phyloP scores from a whole-genome alignment of 495 filamentous ascomycete genomes.

The Aspergillus affinis region DNA sequence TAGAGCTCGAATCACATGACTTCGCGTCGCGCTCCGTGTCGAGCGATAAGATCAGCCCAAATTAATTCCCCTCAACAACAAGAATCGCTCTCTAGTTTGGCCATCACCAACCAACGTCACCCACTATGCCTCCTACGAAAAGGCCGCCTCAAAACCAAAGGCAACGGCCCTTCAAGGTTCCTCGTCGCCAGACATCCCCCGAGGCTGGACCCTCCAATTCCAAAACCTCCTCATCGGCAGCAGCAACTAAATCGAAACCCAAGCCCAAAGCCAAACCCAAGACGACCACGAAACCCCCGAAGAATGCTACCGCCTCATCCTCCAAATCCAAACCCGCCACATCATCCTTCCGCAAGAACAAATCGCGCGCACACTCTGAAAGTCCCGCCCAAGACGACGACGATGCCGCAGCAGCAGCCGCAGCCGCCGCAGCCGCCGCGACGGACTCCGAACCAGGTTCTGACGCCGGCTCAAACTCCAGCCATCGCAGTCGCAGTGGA shows the following conservation, averaged over 20 bases:
- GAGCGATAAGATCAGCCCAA: background rate
- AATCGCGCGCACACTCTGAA: background rate
- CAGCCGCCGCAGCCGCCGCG: slow-evolving; percentile 6
- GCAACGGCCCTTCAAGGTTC: slow-evolving; percentile 13
- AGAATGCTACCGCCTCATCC: slow-evolving; percentile 1
- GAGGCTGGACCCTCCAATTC: background rate
- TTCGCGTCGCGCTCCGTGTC: slow-evolving; percentile 24
- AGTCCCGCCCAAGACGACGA: background rate
- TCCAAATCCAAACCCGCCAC: slow-evolving; percentile 5
- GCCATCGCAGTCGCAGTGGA: slow-evolving; percentile 9
- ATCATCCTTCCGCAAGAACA: background rate
- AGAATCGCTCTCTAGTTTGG: slow-evolving; percentile 40
- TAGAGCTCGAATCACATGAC: slow-evolving; percentile 32
- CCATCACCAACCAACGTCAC: slow-evolving; percentile 16
- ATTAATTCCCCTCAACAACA: slow-evolving; percentile 49
- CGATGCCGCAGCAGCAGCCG: background rate
- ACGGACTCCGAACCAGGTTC: slow-evolving; percentile 22
- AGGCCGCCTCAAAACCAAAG: slow-evolving; percentile 14
- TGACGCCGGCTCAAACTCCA: slow-evolving; percentile 19
- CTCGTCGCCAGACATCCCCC: background rate
- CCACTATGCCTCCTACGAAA: slow-evolving; percentile 13
- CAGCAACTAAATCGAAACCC: background rate
- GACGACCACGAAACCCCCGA: background rate
- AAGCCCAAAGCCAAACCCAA: background rate
- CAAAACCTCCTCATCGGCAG: too few species aligned